Conservation (phyloP, 345 rosid species). For the Passiflora organensis region DNA sequence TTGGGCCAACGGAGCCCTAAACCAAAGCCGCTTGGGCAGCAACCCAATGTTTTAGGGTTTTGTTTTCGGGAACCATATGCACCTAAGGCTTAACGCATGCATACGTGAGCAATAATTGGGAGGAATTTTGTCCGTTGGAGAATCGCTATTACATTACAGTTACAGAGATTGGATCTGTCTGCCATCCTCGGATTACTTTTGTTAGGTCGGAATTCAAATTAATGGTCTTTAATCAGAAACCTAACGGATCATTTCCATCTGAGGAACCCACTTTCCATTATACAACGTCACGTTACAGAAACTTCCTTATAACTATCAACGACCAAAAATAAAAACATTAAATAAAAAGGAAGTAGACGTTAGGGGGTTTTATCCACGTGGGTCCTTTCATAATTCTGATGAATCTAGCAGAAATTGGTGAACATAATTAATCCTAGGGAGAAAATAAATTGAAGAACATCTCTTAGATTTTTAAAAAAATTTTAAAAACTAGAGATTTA, state of each 20-base stretch:
- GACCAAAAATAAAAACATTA: background rate
- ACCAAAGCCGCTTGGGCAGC: too few species aligned
- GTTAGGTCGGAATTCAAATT: conserved; percentile 13
- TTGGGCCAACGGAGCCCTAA: too few species aligned
- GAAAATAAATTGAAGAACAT: background rate
- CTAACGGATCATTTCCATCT: background rate
- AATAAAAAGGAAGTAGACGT: conserved; percentile 33
- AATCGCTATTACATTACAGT: conserved; percentile 8
- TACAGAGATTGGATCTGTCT: background rate
- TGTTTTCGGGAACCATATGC: too few species aligned
- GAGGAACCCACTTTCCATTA: too few species aligned
- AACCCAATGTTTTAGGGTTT: too few species aligned
- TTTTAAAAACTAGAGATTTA: background rate
- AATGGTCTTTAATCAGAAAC: background rate
- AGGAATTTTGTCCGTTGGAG: too few species aligned
- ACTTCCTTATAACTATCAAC: background rate
- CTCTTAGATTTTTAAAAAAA: too few species aligned
- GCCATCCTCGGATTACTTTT: background rate
- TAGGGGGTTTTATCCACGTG: conserved; percentile 16
- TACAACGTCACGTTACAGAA: too few species aligned
- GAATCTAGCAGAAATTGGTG: background rate
- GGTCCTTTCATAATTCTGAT: conserved; percentile 15
- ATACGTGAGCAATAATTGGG: too few species aligned
- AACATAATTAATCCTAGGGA: background rate
- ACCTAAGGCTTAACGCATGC: too few species aligned